phyloP scores from a whole-genome alignment of 805 yeast genomes.

The Huiozyma naganishii region DNA sequence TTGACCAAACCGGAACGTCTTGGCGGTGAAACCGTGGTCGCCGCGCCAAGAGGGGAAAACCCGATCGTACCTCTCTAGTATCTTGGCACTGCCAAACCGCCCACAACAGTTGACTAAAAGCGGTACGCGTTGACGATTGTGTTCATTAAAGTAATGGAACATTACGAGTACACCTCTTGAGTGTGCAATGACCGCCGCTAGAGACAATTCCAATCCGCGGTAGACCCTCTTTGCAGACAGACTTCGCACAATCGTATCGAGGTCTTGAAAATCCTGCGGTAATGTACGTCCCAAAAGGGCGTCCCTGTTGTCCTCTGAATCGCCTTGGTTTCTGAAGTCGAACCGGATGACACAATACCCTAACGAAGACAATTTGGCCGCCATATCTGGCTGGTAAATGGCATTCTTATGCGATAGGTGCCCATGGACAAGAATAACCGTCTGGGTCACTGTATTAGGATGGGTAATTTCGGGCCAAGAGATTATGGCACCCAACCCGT shows the following conservation, averaged over 20 bases:
- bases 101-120: conserved; percentile 64
- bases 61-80: conserved; percentile 31
- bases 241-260: conserved; percentile 32
- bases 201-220: conserved; percentile 24
- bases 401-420: conserved; percentile 77
- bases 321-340: conserved; percentile 83
- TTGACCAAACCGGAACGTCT: conserved; percentile 43
- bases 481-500: conserved; percentile 4
- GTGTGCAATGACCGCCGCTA: conserved; percentile 60
- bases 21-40: conserved; percentile 32
- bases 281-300: conserved; percentile 42
- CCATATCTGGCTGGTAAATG: conserved; percentile 57
- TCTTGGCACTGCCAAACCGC: conserved; percentile 45
- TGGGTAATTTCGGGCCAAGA: conserved; percentile 2
- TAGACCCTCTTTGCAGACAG: background rate
- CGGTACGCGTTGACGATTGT: conserved; percentile 37
- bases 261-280: conserved; percentile 57
- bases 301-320: conserved; percentile 39
- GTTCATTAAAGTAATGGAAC: conserved; percentile 52
- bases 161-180: conserved; percentile 72
- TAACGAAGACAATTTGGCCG: conserved; percentile 46
- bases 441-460: conserved; percentile 22
- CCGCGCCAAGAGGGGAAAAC: conserved; percentile 31
- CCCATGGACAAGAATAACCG: conserved; percentile 69
- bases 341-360: conserved; percentile 64